These are phyloP conservation scores for Clarireedia homoeocarpa DNA, from an alignment of 2,329 filamentous ascomycete genomes.

Conservation along the genomic window DNA sequence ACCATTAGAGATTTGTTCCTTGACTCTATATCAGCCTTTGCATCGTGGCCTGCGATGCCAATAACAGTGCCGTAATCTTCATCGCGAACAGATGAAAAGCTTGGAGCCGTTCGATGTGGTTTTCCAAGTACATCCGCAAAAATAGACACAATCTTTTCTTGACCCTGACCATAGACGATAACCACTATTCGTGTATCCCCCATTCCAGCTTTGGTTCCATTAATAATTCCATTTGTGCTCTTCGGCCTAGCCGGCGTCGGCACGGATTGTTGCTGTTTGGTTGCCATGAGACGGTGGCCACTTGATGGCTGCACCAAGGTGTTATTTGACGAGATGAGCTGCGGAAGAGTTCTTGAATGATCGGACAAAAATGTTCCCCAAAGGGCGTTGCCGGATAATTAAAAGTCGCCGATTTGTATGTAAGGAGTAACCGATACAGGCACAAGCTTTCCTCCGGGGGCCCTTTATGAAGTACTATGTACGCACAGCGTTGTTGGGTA, in stretches of 20 bases:
- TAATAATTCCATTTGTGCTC: conserved; percentile 30
- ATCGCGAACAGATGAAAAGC: conserved; percentile 45
- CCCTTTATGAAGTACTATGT: not conserved
- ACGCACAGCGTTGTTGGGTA: not conserved
- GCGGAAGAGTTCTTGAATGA: not conserved
- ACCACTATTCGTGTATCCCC: conserved; percentile 54
- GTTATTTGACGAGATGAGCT: not conserved
- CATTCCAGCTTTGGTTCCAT: conserved; percentile 25
- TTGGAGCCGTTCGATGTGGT: conserved; percentile 51
- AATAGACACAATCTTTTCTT: conserved; percentile 65
- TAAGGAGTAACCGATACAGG: not conserved
- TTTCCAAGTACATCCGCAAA: conserved; percentile 77
- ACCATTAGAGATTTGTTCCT: conserved; percentile 54
- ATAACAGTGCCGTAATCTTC: conserved; percentile 58
- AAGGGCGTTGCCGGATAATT: conserved; percentile 2
- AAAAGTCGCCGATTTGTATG: not conserved
- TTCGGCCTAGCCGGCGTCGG: conserved; percentile 42
- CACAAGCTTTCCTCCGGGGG: not conserved
- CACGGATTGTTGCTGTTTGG: conserved; percentile 40
- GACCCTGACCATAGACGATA: conserved; percentile 62
- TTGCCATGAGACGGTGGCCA: conserved; percentile 28
- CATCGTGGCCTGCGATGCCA: conserved; percentile 51
- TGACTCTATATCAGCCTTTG: conserved; percentile 49
- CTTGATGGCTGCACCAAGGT: not conserved
- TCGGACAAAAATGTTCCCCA: not conserved